Evolutionary conservation across 805 yeast genomes (phyloP).

Genomic region (Dipodascopsis tothii): DNA sequence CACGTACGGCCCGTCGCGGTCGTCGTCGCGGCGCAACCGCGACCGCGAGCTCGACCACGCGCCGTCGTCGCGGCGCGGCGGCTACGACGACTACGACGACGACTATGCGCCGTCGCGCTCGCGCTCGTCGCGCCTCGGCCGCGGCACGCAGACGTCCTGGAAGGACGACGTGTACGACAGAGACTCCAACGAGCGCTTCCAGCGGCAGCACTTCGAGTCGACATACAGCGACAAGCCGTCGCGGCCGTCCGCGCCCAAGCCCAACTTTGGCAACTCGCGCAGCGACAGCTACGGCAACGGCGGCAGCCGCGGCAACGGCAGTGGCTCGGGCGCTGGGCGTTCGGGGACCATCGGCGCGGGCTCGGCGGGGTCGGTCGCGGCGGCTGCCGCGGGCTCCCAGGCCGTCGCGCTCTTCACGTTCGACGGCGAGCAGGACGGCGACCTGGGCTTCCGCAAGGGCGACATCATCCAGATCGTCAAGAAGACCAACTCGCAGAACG

Average conservation of each 20-base stretch:
- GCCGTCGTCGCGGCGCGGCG: conserved; percentile 1
- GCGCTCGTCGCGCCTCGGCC: conserved; percentile 22
- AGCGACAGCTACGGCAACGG: conserved; percentile 14
- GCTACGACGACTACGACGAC: conserved; percentile 37
- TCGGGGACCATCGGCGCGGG: not conserved
- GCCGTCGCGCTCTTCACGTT: conserved; percentile 87
- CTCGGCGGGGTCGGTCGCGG: not conserved
- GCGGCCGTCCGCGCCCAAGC: conserved; percentile 40
- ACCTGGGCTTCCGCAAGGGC: conserved; percentile 86
- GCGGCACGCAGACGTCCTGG: conserved; percentile 48
- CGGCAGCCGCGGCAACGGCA: conserved; percentile 5
- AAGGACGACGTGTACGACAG: conserved; percentile 79
- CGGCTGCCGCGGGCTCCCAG: conserved; percentile 47
- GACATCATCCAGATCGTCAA: conserved; percentile 82
- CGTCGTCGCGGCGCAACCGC: not conserved
- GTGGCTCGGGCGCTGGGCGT: conserved; percentile 1
- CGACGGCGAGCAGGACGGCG: conserved; percentile 90
- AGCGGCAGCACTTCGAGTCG: conserved; percentile 37
- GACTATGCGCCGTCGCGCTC: conserved; percentile 34
- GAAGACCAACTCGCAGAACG: conserved; percentile 81
- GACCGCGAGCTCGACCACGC: conserved; percentile 3
- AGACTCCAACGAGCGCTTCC: conserved; percentile 30
- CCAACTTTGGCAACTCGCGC: conserved; percentile 30
- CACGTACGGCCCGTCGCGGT: not conserved
- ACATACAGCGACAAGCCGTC: conserved; percentile 35